Evolutionary conservation across 768 basidiomycete species (phyloP), one percentile per base, ranked within the genome.

Genomic region (Naganishia kalamii): DNA sequence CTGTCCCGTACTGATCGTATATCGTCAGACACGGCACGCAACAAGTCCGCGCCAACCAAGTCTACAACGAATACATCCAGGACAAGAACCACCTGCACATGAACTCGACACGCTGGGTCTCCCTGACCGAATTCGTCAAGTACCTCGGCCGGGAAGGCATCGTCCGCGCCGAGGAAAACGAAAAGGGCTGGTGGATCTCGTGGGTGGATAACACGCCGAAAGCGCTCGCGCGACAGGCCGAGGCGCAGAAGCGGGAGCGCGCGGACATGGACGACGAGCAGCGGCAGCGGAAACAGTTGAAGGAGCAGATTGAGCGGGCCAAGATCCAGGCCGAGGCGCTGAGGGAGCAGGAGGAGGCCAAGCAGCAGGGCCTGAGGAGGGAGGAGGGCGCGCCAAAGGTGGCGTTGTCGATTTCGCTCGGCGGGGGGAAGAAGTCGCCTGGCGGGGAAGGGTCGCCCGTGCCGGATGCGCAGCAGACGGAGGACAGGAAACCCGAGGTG

Each of bases 171-270:
- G 96, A 98, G 74, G 94, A 98, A 80, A 97, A 92, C 48, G 96
- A 98, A 80, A 96, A 99, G 80, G 96, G 96, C 0, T 92, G 90
- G 87, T 99, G 93, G 77, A 83, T 99, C 67, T 86, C 88, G 37
- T 99, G 96, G 96, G 89, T 99, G 61, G 96, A 99, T 78, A 97
- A 84, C 78, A 89, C 89, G 64, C 96, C 96, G 15, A 90, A 92
- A 72, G 92, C 96, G 1, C 81, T 99, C 35, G 90, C 89, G 8
- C 91, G 92, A 80, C 87, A 88, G 78, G 78, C 77, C 12, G 77
- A 76, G 12, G 61, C 73, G 52, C 72, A 74, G 81, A 94, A 97
- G 82, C 92, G 93, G 79, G 94, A 98, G 74, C 83, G 93, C 17
- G 84, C 86, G 25, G 90, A 90, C 27, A 87, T 86, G 76, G 92